phyloP scores from a whole-genome alignment of 495 filamentous ascomycete genomes.

The Cercophora samala region DNA sequence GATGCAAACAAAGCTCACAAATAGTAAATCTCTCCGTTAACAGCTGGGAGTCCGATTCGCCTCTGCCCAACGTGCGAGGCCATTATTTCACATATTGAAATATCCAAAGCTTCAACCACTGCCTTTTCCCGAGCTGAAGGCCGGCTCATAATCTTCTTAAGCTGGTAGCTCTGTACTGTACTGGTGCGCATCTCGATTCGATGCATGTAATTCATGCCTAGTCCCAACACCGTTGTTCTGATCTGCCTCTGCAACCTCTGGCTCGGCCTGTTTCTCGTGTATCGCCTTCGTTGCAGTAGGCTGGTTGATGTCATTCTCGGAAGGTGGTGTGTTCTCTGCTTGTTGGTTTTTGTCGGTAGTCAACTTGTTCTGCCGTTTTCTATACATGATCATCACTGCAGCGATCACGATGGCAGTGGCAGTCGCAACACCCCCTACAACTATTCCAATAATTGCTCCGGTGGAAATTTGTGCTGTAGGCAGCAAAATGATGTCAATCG shows the following conservation, averaged over 20 bases:
- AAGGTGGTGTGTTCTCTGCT: not conserved
- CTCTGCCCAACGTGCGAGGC: too few relatives aligned
- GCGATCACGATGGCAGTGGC: not conserved
- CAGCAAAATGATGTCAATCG: not conserved
- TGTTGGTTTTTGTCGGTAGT: not conserved
- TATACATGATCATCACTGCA: not conserved
- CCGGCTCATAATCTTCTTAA: too few relatives aligned
- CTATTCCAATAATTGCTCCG: slow-evolving; percentile 4
- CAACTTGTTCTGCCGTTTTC: not conserved
- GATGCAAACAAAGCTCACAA: not conserved
- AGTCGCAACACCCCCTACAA: not conserved
- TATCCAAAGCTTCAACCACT: too few relatives aligned
- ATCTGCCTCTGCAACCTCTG: slow-evolving; percentile 2
- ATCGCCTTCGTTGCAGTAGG: not conserved
- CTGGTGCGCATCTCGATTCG: not conserved
- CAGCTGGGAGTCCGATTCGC: too few relatives aligned
- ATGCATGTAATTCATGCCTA: not conserved
- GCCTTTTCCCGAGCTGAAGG: too few relatives aligned
- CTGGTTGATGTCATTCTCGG: not conserved
- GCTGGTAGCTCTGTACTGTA: not conserved
- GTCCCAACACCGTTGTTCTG: not conserved
- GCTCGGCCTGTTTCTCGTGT: not conserved
- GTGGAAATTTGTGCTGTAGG: not conserved
- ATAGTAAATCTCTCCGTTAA: too few relatives aligned
- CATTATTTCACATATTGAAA: too few relatives aligned